Evolutionary conservation across 2,329 filamentous ascomycete species (phyloP), one percentile per base, ranked within the genome.

Genomic region (Aureobasidium sp.): DNA sequence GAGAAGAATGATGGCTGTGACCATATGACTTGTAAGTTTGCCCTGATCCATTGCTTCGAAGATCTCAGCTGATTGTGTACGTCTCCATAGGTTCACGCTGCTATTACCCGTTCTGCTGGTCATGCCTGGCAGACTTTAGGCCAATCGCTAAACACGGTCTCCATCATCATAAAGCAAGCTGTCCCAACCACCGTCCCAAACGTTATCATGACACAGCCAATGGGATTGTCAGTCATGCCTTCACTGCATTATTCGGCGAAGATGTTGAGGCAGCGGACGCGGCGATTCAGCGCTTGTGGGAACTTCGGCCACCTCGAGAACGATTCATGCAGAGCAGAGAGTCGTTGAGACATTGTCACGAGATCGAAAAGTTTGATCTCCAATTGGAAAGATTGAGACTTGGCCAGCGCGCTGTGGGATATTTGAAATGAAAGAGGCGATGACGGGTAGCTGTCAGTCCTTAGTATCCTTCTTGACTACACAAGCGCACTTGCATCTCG

Each of bases 21-120:
- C 38, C 56, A 59, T n/a, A 59, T 59, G 56, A 59, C 42, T 25
- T 59, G 56, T 47, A 25, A 51, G 6, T 18, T n/a, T 51, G 27
- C 29, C 27, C n/a, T n/a, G n/a, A n/a, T n/a, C n/a, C n/a, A n/a
- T n/a, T n/a, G n/a, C n/a, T n/a, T n/a, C n/a, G n/a, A n/a, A n/a
- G n/a, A n/a, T n/a, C n/a, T n/a, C n/a, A n/a, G n/a, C n/a, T n/a
- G n/a, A n/a, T n/a, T n/a, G n/a, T n/a, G n/a, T n/a, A n/a, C n/a
- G n/a, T n/a, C n/a, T n/a, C n/a, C n/a, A n/a, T n/a, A n/a, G n/a
- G n/a, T n/a, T n/a, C n/a, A n/a, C n/a, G n/a, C 13, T 51, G 48
- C 27, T 16, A n/a, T 11, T 18, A 51, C 48, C 48, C 31, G 7
- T 51, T 51, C 48, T 51, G 48, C 20, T 51, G 29, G 48, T 8